These are phyloP conservation scores for Trichoderma hamatum DNA, from an alignment of 2,329 filamentous ascomycete genomes.

Conservation along the genomic window DNA sequence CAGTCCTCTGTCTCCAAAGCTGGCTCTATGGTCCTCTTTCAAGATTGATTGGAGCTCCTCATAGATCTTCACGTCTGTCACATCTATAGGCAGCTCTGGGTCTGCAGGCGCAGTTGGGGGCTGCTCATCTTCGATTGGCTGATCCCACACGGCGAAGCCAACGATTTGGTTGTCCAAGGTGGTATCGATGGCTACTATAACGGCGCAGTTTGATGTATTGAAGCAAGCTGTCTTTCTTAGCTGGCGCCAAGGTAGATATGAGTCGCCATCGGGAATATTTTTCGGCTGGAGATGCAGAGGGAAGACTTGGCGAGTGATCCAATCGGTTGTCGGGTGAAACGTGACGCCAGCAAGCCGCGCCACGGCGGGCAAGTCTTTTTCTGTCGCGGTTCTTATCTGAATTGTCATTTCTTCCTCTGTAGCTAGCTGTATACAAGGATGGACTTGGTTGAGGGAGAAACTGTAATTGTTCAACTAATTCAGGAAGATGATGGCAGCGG, in stretches of 20 bases:
- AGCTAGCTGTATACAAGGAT: background rate
- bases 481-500: background rate
- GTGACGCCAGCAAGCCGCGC: constrained; percentile 24
- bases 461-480: background rate
- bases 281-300: constrained; percentile 23
- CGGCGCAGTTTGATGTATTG: background rate
- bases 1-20: constrained; percentile 27
- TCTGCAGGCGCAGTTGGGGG: background rate
- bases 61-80: constrained; percentile 23
- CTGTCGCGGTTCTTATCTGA: constrained; percentile 27
- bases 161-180: constrained; percentile 23
- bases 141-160: constrained; percentile 25
- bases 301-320: constrained; percentile 28
- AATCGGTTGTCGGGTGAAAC: constrained; percentile 30
- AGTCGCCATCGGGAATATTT: constrained; percentile 1
- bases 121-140: background rate
- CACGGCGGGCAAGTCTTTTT: constrained; percentile 27
- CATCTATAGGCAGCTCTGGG: constrained; percentile 7
- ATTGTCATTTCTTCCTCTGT: constrained; percentile 23
- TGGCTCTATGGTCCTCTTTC: constrained; percentile 19
- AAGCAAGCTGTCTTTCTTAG: constrained; percentile 24
- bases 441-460: background rate
- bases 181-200: constrained; percentile 26
- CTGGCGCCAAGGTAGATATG: constrained; percentile 22
- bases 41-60: constrained; percentile 20